Base-by-base conservation (phyloP, 192 early-diverging fungal species). In the Allomyces javanicus region DNA sequence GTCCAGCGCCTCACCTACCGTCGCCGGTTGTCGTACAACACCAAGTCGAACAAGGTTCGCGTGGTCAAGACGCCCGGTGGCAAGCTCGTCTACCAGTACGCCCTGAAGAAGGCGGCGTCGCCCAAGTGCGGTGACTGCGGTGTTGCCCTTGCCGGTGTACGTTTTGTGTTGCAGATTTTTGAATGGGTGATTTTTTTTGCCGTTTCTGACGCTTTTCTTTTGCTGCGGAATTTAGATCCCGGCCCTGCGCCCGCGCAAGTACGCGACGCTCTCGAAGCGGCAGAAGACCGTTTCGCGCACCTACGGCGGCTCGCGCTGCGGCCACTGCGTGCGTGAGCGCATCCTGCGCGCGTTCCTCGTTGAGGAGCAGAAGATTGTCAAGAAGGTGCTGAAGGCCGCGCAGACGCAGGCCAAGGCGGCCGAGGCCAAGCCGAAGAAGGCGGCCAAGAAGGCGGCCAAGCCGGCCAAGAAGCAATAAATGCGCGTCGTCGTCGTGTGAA, bases 341-440 rank as follows among this genome's bases (percentile, higher is more conserved):
- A 94, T 97, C 79, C 88, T 97, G 67, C 92, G 95, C 71, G 91
- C 95, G 70, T 97, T 97, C 87, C 84, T 97, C 76, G 91, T 97
- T 72, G 95, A 97, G 83, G 95, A 97, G 85, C 95, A 97, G 86
- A 97, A 97, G 91, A 96, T 97, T 72, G 93, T 97, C 80, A 97
- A 97, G 91, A 91, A 89, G 81, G 91, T 97, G 69, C 84, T 96
- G 77, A 97, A 96, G 89, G 69, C 84, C 62, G 25, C 24, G 4
- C 63, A 63, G 63, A 22, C 50, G 17, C 17, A 14, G 17, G 50
- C 50, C 21, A 14, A 21, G 12, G 50, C 50, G 1, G 50, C 12
- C 3, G 50, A 14, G 17, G 21, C 12, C 17, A 14, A 14, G 17
- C 12, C 50, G 17, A 58, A 58, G 50, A 58, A 58, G 50, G 50